These are phyloP conservation scores for Eucalyptus guilfoylei DNA, from an alignment of 345 rosid genomes.

Conservation along the genomic window DNA sequence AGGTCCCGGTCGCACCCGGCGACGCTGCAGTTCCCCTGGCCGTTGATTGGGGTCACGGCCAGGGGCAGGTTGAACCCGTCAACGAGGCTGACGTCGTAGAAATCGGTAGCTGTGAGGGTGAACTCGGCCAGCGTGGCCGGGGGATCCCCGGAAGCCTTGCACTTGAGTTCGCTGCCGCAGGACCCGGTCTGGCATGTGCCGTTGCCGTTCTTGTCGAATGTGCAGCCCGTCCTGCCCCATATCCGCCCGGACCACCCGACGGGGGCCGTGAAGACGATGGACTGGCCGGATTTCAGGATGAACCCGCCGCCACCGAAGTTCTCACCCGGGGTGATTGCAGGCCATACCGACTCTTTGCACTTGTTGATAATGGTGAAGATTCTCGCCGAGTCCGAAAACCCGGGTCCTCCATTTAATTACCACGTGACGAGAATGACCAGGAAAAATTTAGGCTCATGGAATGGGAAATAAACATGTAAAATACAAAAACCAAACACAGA, in stretches of 20 bases:
- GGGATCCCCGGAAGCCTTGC: slow-evolving; percentile 42
- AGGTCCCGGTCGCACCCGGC: slow-evolving; percentile 63
- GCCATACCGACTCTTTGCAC: slow-evolving; percentile 73
- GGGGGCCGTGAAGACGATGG: slow-evolving; percentile 41
- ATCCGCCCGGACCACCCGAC: slow-evolving; percentile 78
- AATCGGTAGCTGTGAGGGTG: slow-evolving; percentile 36
- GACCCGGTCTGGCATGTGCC: slow-evolving; percentile 71
- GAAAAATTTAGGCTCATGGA: neutral
- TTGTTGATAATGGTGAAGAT: slow-evolving; percentile 56
- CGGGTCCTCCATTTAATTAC: slow-evolving; percentile 14
- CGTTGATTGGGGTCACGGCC: slow-evolving; percentile 44
- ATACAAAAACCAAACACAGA: neutral
- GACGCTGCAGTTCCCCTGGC: slow-evolving; percentile 50
- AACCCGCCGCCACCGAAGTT: slow-evolving; percentile 49
- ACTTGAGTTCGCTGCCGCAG: slow-evolving; percentile 55
- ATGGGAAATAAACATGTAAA: neutral
- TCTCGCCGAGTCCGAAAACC: slow-evolving; percentile 26
- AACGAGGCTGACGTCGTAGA: slow-evolving; percentile 87
- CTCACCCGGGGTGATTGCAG: slow-evolving; percentile 54
- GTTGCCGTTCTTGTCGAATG: slow-evolving; percentile 41
- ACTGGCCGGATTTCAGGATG: slow-evolving; percentile 42
- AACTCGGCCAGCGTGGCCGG: slow-evolving; percentile 87
- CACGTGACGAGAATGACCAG: neutral
- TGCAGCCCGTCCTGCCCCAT: slow-evolving; percentile 84
- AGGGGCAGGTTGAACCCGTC: slow-evolving; percentile 87